Conservation (phyloP, 192 early-diverging fungal genomes). For the Endogone sp. region DNA sequence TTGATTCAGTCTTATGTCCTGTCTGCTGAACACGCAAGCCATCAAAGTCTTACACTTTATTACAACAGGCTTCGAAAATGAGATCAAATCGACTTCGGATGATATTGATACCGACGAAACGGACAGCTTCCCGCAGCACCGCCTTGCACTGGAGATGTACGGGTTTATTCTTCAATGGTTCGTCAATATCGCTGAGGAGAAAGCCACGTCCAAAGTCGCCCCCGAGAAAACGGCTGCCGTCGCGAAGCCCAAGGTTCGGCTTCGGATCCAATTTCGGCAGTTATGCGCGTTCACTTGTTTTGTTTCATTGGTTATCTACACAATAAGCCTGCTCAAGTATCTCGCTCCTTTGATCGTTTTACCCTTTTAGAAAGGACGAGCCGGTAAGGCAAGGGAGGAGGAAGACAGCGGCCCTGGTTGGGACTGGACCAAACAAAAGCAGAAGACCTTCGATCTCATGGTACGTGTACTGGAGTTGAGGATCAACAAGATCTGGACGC, state of each 20-base stretch:
- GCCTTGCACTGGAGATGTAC: slow-evolving; percentile 72
- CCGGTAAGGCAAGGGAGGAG: slow-evolving; percentile 3
- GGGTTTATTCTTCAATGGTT: slow-evolving; percentile 83
- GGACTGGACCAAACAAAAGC: slow-evolving; percentile 60
- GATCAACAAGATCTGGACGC: slow-evolving; percentile 67
- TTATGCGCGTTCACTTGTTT: not conserved
- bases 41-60: not conserved
- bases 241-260: slow-evolving; percentile 16
- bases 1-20: no score
- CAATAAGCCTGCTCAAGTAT: slow-evolving; percentile 18
- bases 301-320: slow-evolving; percentile 26
- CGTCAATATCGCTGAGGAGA: slow-evolving; percentile 61
- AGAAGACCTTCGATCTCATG: slow-evolving; percentile 50
- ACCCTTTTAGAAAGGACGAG: slow-evolving; percentile 14
- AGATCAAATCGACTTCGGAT: slow-evolving; percentile 53
- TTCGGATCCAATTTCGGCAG: not conserved
- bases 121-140: slow-evolving; percentile 65
- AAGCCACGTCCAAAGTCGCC: slow-evolving; percentile 38
- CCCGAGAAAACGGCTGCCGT: slow-evolving; percentile 26
- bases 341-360: not conserved
- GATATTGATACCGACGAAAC: slow-evolving; percentile 66
- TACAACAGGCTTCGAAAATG: slow-evolving; percentile 55
- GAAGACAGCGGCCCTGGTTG: slow-evolving; percentile 15
- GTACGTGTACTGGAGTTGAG: slow-evolving; percentile 49
- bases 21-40: no score